Evolutionary conservation across 108 stramenopile genomes (phyloP).

Genomic region (Nitzschia sp.): DNA sequence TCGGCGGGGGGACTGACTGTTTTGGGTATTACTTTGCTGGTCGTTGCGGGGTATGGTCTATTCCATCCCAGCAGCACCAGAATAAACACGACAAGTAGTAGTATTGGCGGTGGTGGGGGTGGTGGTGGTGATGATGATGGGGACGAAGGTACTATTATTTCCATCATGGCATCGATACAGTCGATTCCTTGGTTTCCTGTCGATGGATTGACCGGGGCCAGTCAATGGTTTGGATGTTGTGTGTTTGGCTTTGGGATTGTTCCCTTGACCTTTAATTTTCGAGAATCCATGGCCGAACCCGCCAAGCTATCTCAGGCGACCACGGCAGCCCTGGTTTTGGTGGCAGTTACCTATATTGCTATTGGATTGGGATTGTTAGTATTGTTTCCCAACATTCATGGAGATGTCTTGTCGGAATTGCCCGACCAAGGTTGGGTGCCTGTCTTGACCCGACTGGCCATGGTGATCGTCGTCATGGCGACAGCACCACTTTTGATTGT

Average conservation of each 20-base stretch:
- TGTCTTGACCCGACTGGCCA: conserved; percentile 46
- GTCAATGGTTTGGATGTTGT: conserved; percentile 74
- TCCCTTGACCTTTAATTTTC: conserved; percentile 62
- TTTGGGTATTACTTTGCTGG: conserved; percentile 46
- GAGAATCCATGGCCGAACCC: conserved; percentile 77
- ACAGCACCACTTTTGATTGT: conserved; percentile 74
- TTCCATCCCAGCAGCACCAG: neutral
- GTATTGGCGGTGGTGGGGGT: too few relatives aligned
- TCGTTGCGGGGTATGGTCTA: conserved; percentile 35
- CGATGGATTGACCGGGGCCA: conserved; percentile 45
- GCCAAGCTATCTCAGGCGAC: conserved; percentile 42
- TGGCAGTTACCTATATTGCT: conserved; percentile 49
- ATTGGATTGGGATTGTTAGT: conserved; percentile 57
- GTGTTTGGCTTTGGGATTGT: conserved; percentile 68
- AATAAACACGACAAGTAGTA: neutral
- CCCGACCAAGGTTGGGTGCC: conserved; percentile 51
- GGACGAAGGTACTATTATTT: too few relatives aligned
- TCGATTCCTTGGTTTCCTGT: conserved; percentile 21
- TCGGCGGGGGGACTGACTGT: conserved; percentile 55
- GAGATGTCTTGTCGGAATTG: conserved; percentile 71
- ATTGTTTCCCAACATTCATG: conserved; percentile 60
- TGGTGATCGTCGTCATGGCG: conserved; percentile 65
- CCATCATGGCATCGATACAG: neutral
- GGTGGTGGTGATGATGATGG: too few relatives aligned
- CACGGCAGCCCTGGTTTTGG: conserved; percentile 50